Base-by-base conservation (phyloP, 2,329 filamentous ascomycete species). In the Colletotrichum noveboracense region DNA sequence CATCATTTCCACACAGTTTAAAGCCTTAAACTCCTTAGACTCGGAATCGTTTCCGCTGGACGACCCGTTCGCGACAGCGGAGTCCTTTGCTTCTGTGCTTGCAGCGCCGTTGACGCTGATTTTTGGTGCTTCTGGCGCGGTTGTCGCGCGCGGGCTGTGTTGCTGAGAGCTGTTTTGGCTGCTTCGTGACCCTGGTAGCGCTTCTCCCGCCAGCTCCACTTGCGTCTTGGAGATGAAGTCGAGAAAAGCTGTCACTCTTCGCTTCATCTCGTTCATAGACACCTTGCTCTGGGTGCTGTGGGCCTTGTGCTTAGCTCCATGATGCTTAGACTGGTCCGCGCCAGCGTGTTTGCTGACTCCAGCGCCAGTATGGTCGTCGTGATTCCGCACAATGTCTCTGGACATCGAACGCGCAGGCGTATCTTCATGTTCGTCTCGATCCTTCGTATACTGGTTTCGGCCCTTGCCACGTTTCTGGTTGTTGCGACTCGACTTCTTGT, bases 171-270 rank as follows among this genome's bases (percentile, higher is more conserved):
- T 76, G 75, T 78, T 71, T 75, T 82, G 78, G 62, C 85, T 84
- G 43, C 85, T 84, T 26, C 85, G 80, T 69, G 84, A 81, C 18
- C 75, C 75, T 8, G 85, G 88, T 76, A 86, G 85, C 83, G 87
- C 85, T 76, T 93, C 93, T 34, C 91, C 92, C 3, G 95, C 95
- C 85, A 98, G 91, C 81, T 98, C 96, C 8, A 98, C 89, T 83
- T 98, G 96, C 73, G 95, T 96, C 78, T 95, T 92, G 6, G 94
- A 93, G 77, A 98, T 98, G 81, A 96, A 98, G 79, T 97, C 95
- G 75, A 98, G 89, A 82, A 98, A 97, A 24, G 91, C 94, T 6
- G 94, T 91, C 7, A 96, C 95, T 12, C 95, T 93, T 78, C 94
- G 92, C 85, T 94, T 95, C 92, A 98, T 96, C 81, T 98, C 96